Evolutionary conservation across 768 basidiomycete species (phyloP).

Genomic region (Coprinellus micaceus): DNA sequence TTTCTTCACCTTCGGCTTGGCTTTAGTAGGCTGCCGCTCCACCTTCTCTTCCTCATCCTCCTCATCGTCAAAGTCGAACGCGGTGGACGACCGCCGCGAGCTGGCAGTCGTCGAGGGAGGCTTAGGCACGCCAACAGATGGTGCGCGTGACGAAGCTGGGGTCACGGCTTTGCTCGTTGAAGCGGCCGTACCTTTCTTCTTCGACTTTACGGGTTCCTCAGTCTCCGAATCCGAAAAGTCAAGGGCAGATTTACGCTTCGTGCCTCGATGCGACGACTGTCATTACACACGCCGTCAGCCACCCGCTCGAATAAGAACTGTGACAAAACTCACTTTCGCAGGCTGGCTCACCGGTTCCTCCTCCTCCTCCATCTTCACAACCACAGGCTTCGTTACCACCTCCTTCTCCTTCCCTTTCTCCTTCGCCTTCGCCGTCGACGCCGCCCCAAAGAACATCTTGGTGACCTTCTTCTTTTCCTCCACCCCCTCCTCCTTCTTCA

Average conservation of each 20-base stretch:
- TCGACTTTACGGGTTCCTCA: constrained; percentile 12
- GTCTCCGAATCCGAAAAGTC: constrained; percentile 20
- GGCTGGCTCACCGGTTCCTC: constrained; percentile 13
- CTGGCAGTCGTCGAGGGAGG: constrained; percentile 4
- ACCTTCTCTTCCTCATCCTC: not conserved
- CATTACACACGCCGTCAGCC: too few relatives aligned
- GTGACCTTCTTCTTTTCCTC: constrained; percentile 15
- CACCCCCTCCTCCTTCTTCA: constrained; percentile 17
- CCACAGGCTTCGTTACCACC: constrained; percentile 14
- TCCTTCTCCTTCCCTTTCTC: constrained; percentile 44
- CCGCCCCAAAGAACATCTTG: constrained; percentile 14
- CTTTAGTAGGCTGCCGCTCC: not conserved
- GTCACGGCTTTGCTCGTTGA: constrained; percentile 12
- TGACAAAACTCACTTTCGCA: constrained; percentile 4
- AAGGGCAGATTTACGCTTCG: constrained; percentile 42
- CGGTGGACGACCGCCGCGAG: not conserved
- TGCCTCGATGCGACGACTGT: constrained; percentile 33
- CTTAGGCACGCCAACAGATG: constrained; percentile 1
- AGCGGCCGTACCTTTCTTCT: constrained; percentile 11
- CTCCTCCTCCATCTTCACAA: constrained; percentile 43
- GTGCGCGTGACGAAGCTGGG: constrained; percentile 9
- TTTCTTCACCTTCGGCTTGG: constrained; percentile 33
- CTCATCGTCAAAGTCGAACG: not conserved
- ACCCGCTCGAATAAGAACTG: too few relatives aligned
- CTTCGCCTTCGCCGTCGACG: constrained; percentile 19